phyloP scores from a whole-genome alignment of 2,329 filamentous ascomycete species.

The Xylariaceae sp. region DNA sequence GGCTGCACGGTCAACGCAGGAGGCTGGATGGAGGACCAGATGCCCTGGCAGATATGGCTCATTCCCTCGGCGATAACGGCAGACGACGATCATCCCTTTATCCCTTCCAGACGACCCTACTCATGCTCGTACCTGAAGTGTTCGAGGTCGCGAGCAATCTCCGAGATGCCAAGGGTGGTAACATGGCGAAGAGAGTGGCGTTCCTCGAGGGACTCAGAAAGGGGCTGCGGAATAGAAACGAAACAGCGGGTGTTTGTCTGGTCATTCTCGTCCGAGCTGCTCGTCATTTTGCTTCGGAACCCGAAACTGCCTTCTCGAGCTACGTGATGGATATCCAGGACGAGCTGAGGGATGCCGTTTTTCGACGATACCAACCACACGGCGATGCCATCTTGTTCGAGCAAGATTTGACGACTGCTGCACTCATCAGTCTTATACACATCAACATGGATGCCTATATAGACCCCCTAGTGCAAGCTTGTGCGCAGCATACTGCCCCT shows the following conservation, averaged over 20 bases:
- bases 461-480: constrained; percentile 51
- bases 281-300: constrained; percentile 58
- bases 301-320: constrained; percentile 58
- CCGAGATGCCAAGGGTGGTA: constrained; percentile 56
- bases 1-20: constrained; percentile 54
- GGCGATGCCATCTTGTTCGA: constrained; percentile 51
- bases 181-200: constrained; percentile 60
- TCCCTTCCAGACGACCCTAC: constrained; percentile 57
- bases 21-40: constrained; percentile 61
- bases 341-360: constrained; percentile 61
- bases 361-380: constrained; percentile 46
- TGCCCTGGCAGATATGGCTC: constrained; percentile 64
- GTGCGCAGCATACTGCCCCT: constrained; percentile 53
- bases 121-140: constrained; percentile 62
- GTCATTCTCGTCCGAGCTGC: constrained; percentile 58
- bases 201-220: constrained; percentile 62
- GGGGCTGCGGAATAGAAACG: constrained; percentile 57
- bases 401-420: constrained; percentile 59
- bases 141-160: constrained; percentile 66
- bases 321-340: constrained; percentile 66
- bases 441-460: constrained; percentile 56
- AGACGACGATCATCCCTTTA: constrained; percentile 52
- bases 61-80: constrained; percentile 54
- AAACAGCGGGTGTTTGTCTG: constrained; percentile 62
- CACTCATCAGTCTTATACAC: constrained; percentile 60